Evolutionary conservation across 2,329 filamentous ascomycete species (phyloP).

Genomic region (Pleomassaria siparia): DNA sequence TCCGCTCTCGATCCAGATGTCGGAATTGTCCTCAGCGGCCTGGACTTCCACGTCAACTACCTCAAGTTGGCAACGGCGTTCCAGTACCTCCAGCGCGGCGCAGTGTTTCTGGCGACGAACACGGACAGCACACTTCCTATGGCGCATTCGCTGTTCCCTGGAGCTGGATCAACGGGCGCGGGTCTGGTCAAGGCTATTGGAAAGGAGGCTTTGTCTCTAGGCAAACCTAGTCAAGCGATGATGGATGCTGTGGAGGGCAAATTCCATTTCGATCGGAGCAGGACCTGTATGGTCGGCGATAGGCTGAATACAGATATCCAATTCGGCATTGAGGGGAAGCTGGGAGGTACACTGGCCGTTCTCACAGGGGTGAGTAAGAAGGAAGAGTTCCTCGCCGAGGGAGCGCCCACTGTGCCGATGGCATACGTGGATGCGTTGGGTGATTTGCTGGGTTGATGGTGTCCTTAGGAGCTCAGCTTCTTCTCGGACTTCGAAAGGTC

Average conservation of each 20-base stretch:
- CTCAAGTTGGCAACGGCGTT: constrained; percentile 82
- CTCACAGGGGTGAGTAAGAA: constrained; percentile 87
- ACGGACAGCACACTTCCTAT: constrained; percentile 86
- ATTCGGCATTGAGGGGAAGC: constrained; percentile 86
- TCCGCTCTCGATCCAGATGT: constrained; percentile 85
- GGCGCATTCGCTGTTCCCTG: constrained; percentile 81
- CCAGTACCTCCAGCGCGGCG: constrained; percentile 82
- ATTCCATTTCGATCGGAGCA: constrained; percentile 80
- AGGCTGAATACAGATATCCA: constrained; percentile 92
- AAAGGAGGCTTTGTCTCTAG: constrained; percentile 73
- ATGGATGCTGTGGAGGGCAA: constrained; percentile 98
- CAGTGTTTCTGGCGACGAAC: constrained; percentile 90
- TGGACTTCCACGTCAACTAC: constrained; percentile 96
- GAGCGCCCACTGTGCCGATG: constrained; percentile 69
- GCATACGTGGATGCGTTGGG: constrained; percentile 85
- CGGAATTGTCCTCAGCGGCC: constrained; percentile 81
- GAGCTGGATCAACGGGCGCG: constrained; percentile 79
- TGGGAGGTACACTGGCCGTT: constrained; percentile 89
- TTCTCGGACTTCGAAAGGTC: neutral
- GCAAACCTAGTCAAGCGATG: constrained; percentile 98
- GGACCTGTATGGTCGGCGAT: constrained; percentile 95
- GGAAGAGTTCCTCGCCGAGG: constrained; percentile 74
- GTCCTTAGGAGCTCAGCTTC: neutral
- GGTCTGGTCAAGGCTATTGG: constrained; percentile 68
- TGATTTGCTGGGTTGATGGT: constrained; percentile 60